These are phyloP conservation scores for Auriculariales sp. DNA, from an alignment of 768 basidiomycete species.

Conservation along the genomic window DNA sequence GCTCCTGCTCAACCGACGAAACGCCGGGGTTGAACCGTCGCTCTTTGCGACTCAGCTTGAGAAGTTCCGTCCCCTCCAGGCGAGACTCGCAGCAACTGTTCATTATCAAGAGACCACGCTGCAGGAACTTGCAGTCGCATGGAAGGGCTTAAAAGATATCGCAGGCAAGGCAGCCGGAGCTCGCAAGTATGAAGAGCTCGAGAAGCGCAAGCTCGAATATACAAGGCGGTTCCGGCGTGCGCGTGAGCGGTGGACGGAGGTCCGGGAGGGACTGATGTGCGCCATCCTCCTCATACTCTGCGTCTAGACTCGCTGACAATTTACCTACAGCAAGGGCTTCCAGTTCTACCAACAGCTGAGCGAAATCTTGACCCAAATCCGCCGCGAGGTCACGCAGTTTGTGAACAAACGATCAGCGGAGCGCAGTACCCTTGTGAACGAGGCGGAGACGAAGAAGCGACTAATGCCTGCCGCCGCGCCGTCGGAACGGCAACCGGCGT, in stretches of 20 bases:
- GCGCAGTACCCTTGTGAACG: constrained; percentile 48
- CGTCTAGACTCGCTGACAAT: not conserved
- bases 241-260: constrained; percentile 74
- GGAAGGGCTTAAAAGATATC: constrained; percentile 58
- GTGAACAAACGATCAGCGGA: constrained; percentile 51
- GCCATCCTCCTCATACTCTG: constrained; percentile 18
- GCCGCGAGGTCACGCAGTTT: constrained; percentile 44
- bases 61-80: constrained; percentile 88
- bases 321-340: constrained; percentile 54
- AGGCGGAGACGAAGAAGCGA: constrained; percentile 60
- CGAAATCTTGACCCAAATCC: constrained; percentile 43
- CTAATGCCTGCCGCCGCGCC: constrained; percentile 27
- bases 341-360: constrained; percentile 78
- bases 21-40: constrained; percentile 66
- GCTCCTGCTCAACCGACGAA: constrained; percentile 78
- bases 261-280: constrained; percentile 69
- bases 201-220: constrained; percentile 63
- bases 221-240: constrained; percentile 59
- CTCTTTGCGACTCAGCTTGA: constrained; percentile 89
- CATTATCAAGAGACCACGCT: constrained; percentile 61
- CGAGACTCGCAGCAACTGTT: constrained; percentile 62
- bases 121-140: constrained; percentile 59
- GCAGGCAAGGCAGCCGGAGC: constrained; percentile 67
- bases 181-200: constrained; percentile 68
- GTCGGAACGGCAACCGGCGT: constrained; percentile 17